Evolutionary conservation across 2,329 filamentous ascomycete species (phyloP), one percentile per base, ranked within the genome.

Genomic region (Aspergillus calidoustus): DNA sequence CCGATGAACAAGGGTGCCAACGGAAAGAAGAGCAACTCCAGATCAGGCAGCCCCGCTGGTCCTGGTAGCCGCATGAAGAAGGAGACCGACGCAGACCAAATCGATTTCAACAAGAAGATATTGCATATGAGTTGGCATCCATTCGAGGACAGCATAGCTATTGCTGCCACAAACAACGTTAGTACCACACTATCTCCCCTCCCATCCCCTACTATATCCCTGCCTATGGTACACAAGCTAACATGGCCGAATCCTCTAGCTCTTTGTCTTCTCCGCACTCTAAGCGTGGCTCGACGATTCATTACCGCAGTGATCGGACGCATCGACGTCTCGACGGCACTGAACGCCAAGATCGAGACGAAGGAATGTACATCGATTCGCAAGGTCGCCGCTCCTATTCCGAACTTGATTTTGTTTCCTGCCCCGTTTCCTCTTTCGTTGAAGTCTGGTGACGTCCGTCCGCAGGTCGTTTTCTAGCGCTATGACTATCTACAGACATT

Each of bases 41-140:
- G 95, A 80, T 92, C 93, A 61, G 91, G 89, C 68, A 97, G 93
- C 77, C 94, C 95, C 63, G 91, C 91, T 38, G 90, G 90, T 49
- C 91, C 93, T 74, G 93, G 92, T 60, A 92, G 95, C 76, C 87
- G 95, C 71, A 98, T 99, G 95, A 90, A 93, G 74, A 98, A 97
- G 82, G 95, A 99, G 83, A 99, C 95, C 57, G 95, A 99, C 79
- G 95, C 95, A 61, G 94, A 99, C 79, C 94, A 98, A 82, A 98
- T 98, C 79, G 95, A 99, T 80, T 99, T 98, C 81, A 98, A 98
- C 86, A 99, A 98, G 87, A 99, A 99, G 87, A 99, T 99, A 72
- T 79, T 99, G 76, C 95, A 99, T 79, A 99, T 99, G 95, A 98
- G 94, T 82, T 99, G 95, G 95, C 95, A 99, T 88, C 95, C 95